phyloP scores from a whole-genome alignment of 2,329 filamentous ascomycete species.

The Hymenoscyphus salicellus region DNA sequence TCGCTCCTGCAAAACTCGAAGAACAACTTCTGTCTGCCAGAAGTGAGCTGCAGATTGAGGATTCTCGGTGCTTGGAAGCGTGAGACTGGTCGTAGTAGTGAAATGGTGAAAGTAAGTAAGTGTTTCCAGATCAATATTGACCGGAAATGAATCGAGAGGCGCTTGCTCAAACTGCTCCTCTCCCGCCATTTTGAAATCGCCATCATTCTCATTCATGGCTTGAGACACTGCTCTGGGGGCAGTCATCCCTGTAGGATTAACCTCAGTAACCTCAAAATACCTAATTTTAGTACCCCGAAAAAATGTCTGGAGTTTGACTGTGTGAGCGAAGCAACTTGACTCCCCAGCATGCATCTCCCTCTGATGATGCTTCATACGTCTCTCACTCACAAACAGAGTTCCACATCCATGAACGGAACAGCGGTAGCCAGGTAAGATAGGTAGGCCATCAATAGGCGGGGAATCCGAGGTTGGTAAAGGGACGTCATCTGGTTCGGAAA shows the following conservation, averaged over 20 bases:
- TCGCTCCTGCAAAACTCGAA: not conserved
- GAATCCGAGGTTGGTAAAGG: slow-evolving; percentile 25
- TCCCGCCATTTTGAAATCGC: not conserved
- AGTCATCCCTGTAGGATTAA: not conserved
- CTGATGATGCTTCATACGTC: slow-evolving; percentile 39
- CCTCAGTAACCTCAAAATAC: slow-evolving; percentile 38
- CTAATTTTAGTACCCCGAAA: slow-evolving; percentile 39
- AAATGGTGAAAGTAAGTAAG: not conserved
- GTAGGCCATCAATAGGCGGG: slow-evolving; percentile 32
- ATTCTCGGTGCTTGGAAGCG: not conserved
- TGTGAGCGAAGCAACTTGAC: slow-evolving; percentile 28
- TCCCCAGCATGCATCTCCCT: slow-evolving; percentile 17
- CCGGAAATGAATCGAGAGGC: not conserved
- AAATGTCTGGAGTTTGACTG: slow-evolving; percentile 38
- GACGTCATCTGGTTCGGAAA: slow-evolving; percentile 37
- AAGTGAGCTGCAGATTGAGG: not conserved
- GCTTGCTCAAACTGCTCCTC: not conserved
- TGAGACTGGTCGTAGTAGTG: not conserved
- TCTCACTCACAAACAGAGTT: slow-evolving; percentile 36
- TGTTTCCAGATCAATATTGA: not conserved
- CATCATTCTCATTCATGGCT: not conserved
- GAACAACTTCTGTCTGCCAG: not conserved
- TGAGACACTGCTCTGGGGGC: no score
- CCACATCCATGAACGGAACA: slow-evolving; percentile 32
- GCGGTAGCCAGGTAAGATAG: slow-evolving; percentile 34